These are phyloP conservation scores for Westerdykella sp. DNA, from an alignment of 2,329 filamentous ascomycete species.

Conservation along the genomic window DNA sequence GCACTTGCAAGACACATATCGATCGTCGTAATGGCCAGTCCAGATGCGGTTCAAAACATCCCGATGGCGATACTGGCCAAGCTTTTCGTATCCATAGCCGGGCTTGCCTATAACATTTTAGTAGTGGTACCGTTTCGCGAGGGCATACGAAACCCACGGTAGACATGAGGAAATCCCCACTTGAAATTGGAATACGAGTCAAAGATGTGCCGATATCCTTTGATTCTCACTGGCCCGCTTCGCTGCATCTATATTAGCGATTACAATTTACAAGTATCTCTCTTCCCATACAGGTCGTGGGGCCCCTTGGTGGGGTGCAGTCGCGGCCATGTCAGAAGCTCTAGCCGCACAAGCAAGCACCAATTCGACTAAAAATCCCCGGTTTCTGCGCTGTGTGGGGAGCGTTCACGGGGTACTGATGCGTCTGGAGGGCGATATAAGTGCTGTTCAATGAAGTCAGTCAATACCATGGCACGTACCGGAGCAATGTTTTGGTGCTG, in stretches of 20 bases:
- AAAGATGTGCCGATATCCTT: slow-evolving; percentile 18
- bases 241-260: slow-evolving; percentile 2
- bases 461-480: too few species aligned
- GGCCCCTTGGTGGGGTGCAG: background rate
- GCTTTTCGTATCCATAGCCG: slow-evolving; percentile 20
- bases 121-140: background rate
- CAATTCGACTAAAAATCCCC: too few species aligned
- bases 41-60: slow-evolving; percentile 22
- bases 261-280: too few species aligned
- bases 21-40: slow-evolving; percentile 24
- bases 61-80: slow-evolving; percentile 16
- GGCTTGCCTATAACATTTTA: slow-evolving; percentile 9
- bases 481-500: too few species aligned
- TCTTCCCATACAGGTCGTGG: too few species aligned
- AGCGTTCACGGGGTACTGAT: too few species aligned
- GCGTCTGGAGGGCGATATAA: too few species aligned
- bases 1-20: slow-evolving; percentile 19
- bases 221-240: slow-evolving; percentile 10
- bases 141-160: slow-evolving; percentile 9
- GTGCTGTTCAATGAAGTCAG: too few species aligned
- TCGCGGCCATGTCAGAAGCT: too few species aligned
- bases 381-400: too few species aligned
- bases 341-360: too few species aligned
- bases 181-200: slow-evolving; percentile 17
- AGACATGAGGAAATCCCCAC: slow-evolving; percentile 19